Evolutionary conservation across 257 asterid species (phyloP).

Genomic region (Solanum virginianum): DNA sequence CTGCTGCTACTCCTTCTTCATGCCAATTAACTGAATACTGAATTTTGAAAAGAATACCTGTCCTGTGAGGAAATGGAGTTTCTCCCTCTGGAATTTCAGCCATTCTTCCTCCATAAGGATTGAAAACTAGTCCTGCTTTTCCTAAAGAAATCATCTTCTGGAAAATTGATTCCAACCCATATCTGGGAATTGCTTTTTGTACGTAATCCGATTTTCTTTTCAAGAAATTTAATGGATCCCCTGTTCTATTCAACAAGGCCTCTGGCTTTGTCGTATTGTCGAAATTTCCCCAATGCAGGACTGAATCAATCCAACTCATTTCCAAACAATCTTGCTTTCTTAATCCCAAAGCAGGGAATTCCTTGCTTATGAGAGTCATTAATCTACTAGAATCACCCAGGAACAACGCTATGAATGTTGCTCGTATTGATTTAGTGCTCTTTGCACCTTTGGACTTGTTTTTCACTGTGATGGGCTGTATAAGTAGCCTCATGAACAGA

Average conservation of each 20-base stretch:
- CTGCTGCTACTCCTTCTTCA: slow-evolving; percentile 10
- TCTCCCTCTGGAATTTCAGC: neutral
- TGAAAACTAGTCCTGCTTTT: slow-evolving; percentile 13
- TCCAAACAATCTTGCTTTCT: slow-evolving; percentile 13
- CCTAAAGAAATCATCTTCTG: slow-evolving; percentile 1
- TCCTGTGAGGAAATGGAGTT: slow-evolving; percentile 34
- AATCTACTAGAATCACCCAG: slow-evolving; percentile 14
- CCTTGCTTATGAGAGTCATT: neutral
- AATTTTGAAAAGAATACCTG: slow-evolving; percentile 23
- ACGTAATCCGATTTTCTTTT: slow-evolving; percentile 31
- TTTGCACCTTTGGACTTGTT: neutral
- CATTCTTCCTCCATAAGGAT: slow-evolving; percentile 34
- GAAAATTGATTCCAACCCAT: slow-evolving; percentile 9
- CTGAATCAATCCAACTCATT: slow-evolving; percentile 25
- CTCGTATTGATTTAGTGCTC: slow-evolving; percentile 15
- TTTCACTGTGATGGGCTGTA: slow-evolving; percentile 9
- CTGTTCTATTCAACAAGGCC: slow-evolving; percentile 2
- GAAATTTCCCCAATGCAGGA: slow-evolving; percentile 18
- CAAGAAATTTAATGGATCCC: neutral
- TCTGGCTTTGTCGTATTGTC: neutral
- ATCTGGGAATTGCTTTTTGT: slow-evolving; percentile 5
- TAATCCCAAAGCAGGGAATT: slow-evolving; percentile 20
- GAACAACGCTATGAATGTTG: slow-evolving; percentile 1
- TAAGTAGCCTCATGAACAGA: slow-evolving; percentile 18
- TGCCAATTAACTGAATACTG: slow-evolving; percentile 22